Evolutionary conservation across 805 yeast species (phyloP).

Genomic region (Saccharomycopsis sp.): DNA sequence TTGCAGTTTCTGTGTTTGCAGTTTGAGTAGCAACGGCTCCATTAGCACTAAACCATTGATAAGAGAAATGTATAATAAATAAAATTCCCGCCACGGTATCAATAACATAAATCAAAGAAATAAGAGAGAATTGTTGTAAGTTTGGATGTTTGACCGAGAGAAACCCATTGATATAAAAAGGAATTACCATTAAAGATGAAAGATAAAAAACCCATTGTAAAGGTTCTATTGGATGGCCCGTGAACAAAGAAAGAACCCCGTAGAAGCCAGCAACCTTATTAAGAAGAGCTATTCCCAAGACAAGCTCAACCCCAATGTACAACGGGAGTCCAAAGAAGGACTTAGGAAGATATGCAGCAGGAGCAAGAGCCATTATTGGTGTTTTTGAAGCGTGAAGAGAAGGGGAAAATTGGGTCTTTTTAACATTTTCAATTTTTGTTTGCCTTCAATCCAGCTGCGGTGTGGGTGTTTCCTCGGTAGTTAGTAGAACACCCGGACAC

Average conservation of each 20-base stretch:
- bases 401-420: not conserved
- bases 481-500: too few relatives aligned
- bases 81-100: slow-evolving; percentile 61
- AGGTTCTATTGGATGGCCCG: slow-evolving; percentile 78
- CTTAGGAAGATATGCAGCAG: too few relatives aligned
- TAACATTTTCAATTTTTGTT: too few relatives aligned
- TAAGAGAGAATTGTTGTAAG: slow-evolving; percentile 50
- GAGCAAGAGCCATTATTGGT: too few relatives aligned
- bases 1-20: not conserved
- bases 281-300: slow-evolving; percentile 62
- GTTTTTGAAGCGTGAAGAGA: not conserved
- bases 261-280: slow-evolving; percentile 86
- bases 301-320: slow-evolving; percentile 78
- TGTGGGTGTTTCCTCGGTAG: too few relatives aligned
- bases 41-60: slow-evolving; percentile 58
- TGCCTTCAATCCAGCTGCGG: too few relatives aligned
- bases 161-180: slow-evolving; percentile 55
- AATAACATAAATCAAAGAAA: slow-evolving; percentile 47
- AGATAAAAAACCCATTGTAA: slow-evolving; percentile 77
- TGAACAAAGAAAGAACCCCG: slow-evolving; percentile 76
- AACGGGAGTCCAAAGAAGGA: slow-evolving; percentile 71
- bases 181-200: slow-evolving; percentile 49
- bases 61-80: slow-evolving; percentile 65
- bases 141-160: slow-evolving; percentile 40
- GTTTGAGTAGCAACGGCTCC: slow-evolving; percentile 18